A percentile compares a stretch with the other conserved stretches of the same genome.
Evolutionary conservation across 2,329 filamentous ascomycete genomes (phyloP).

Genomic region (Ophiocordyceps camponoti-saundersi): DNA sequence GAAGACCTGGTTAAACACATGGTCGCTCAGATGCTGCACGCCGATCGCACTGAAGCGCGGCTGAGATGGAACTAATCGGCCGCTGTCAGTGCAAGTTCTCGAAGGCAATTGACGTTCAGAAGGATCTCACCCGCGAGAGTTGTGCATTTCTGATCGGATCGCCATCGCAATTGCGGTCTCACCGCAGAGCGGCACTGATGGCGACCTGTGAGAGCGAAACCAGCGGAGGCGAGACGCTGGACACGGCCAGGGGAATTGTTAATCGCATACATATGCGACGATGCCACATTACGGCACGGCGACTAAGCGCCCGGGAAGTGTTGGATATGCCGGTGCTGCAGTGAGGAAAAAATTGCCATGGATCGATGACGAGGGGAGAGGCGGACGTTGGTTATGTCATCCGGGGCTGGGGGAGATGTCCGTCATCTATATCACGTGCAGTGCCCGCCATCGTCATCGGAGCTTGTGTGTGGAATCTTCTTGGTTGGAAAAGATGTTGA

Average conservation of each 20-base stretch:
- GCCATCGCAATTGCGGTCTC: constrained; percentile 25
- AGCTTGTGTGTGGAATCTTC: too few relatives aligned
- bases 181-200: constrained; percentile 21
- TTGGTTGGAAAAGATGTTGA: too few relatives aligned
- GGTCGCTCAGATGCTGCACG: constrained; percentile 77
- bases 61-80: constrained; percentile 25
- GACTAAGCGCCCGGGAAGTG: constrained; percentile 3
- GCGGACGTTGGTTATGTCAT: background rate
- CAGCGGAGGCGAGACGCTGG: constrained; percentile 22
- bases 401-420: background rate
- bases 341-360: background rate
- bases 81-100: background rate
- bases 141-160: constrained; percentile 15
- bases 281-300: constrained; percentile 9
- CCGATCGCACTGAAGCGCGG: constrained; percentile 82
- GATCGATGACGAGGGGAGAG: background rate
- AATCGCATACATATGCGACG: constrained; percentile 13
- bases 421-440: too few relatives aligned
- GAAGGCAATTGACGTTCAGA: background rate
- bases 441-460: too few relatives aligned
- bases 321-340: background rate
- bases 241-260: constrained; percentile 16
- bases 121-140: constrained; percentile 25
- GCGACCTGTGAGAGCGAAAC: constrained; percentile 34
- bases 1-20: constrained; percentile 76